Percentiles rank a stretch among this genome's conserved stretches.
Evolutionary conservation across 176 grass and related monocot genomes (phyloP).

Genomic region (Dendrocalamus sinicus): DNA sequence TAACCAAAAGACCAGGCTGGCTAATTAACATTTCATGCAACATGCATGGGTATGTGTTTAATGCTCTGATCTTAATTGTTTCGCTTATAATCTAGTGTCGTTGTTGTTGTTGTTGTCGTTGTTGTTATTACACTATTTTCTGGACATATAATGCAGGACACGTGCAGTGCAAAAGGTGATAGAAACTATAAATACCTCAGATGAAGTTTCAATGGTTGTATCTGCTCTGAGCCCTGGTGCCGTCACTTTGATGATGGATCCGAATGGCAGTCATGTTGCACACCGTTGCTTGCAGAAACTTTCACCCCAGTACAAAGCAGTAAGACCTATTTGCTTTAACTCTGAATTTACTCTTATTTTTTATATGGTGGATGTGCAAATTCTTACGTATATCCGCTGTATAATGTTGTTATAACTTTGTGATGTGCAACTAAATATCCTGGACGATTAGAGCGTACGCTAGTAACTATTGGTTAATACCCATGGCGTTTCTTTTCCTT

Average conservation of each 20-base stretch:
- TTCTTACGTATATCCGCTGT: background rate
- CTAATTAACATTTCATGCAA: slow-evolving; percentile 68
- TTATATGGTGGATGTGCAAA: background rate
- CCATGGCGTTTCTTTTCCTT: background rate
- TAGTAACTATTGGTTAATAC: background rate
- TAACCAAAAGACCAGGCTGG: slow-evolving; percentile 54
- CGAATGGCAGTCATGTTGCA: slow-evolving; percentile 73
- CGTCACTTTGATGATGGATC: slow-evolving; percentile 66
- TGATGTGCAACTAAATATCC: background rate
- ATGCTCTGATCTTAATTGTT: background rate
- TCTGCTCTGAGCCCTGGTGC: slow-evolving; percentile 51
- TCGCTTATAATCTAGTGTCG: background rate
- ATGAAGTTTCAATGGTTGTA: slow-evolving; percentile 60
- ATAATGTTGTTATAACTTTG: slow-evolving; percentile 4
- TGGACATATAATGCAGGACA: slow-evolving; percentile 57
- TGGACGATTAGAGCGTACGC: background rate
- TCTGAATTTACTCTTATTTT: background rate
- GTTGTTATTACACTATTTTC: background rate
- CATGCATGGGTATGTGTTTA: slow-evolving; percentile 69
- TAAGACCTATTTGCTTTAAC: slow-evolving; percentile 42
- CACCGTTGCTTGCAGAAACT: slow-evolving; percentile 68
- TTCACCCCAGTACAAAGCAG: slow-evolving; percentile 53
- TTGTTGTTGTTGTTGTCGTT: background rate
- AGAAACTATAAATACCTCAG: slow-evolving; percentile 53
- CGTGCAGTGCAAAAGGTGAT: slow-evolving; percentile 81